phyloP scores from a whole-genome alignment of 352 stramenopile genomes.

The Globisporangium carolinianum region DNA sequence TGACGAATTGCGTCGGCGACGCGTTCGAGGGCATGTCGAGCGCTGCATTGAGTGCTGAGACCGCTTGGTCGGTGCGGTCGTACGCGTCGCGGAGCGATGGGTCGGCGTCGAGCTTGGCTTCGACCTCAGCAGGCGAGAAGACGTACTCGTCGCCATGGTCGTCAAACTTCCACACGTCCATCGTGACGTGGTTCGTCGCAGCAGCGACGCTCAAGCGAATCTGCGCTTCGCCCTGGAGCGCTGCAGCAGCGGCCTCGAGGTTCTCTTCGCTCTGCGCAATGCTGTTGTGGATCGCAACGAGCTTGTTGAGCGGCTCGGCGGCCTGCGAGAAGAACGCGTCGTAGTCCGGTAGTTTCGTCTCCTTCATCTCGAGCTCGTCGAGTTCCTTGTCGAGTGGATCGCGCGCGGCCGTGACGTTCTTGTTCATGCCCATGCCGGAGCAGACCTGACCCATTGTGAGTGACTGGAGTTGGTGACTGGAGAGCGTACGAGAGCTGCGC shows the following conservation, averaged over 20 bases:
- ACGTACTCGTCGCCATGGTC: conserved; percentile 35
- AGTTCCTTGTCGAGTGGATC: conserved; percentile 24
- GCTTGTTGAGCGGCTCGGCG: conserved; percentile 12
- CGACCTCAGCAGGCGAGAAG: conserved; percentile 17
- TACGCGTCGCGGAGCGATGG: conserved; percentile 20
- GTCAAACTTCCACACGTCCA: conserved; percentile 41
- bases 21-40: conserved; percentile 27
- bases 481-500: background rate
- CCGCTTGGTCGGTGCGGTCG: conserved; percentile 16
- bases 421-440: conserved; percentile 36
- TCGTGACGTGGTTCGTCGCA: conserved; percentile 13
- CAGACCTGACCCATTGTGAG: conserved; percentile 56
- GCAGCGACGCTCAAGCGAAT: conserved; percentile 19
- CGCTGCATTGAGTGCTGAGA: conserved; percentile 26
- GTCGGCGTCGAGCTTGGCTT: conserved; percentile 14
- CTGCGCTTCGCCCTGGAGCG: conserved; percentile 42
- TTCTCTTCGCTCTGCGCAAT: conserved; percentile 50
- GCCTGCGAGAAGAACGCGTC: conserved; percentile 20
- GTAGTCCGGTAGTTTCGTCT: conserved; percentile 22
- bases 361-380: conserved; percentile 20
- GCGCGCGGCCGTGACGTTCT: conserved; percentile 14
- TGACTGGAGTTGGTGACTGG: background rate
- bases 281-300: conserved; percentile 38
- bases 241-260: conserved; percentile 36
- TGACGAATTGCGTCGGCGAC: conserved; percentile 19